A percentile compares a stretch with the other conserved stretches of the same genome.
These are phyloP conservation scores for Nissolia schottii DNA, from an alignment of 306 rosid genomes.

Conservation along the genomic window DNA sequence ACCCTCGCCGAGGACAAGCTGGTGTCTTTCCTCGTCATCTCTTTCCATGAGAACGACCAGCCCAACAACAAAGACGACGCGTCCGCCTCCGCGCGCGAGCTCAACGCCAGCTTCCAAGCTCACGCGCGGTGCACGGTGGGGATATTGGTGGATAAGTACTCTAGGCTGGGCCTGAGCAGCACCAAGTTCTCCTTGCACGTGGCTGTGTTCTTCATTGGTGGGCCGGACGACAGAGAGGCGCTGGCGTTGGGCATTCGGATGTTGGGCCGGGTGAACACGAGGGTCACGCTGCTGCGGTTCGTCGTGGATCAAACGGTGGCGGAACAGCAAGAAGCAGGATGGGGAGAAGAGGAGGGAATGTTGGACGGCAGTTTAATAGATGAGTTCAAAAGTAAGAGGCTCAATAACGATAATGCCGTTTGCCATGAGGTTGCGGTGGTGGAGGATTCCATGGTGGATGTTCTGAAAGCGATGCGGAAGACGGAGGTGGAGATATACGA, in stretches of 20 bases:
- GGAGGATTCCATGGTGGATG: slow-evolving; percentile 23
- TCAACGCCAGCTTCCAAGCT: slow-evolving; percentile 27
- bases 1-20: slow-evolving; percentile 20
- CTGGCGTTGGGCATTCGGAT: slow-evolving; percentile 41
- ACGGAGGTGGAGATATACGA: slow-evolving; percentile 4
- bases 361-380: slow-evolving; percentile 37
- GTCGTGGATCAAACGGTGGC: neutral
- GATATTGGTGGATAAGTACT: slow-evolving; percentile 45
- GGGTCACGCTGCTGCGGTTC: slow-evolving; percentile 19
- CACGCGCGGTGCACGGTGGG: slow-evolving; percentile 44
- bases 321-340: neutral
- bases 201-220: slow-evolving; percentile 42
- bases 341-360: neutral
- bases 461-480: slow-evolving; percentile 15
- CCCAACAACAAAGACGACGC: neutral
- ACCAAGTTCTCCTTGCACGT: slow-evolving; percentile 4
- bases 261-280: slow-evolving; percentile 10
- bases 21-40: slow-evolving; percentile 32
- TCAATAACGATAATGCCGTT: neutral
- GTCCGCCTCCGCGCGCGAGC: neutral
- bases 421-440: slow-evolving; percentile 31
- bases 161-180: neutral
- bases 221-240: slow-evolving; percentile 51
- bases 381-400: slow-evolving; percentile 36
- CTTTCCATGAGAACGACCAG: slow-evolving; percentile 33